These are phyloP conservation scores for Caryopteris hybrid DNA, from an alignment of 305 asterid species.

Conservation along the genomic window DNA sequence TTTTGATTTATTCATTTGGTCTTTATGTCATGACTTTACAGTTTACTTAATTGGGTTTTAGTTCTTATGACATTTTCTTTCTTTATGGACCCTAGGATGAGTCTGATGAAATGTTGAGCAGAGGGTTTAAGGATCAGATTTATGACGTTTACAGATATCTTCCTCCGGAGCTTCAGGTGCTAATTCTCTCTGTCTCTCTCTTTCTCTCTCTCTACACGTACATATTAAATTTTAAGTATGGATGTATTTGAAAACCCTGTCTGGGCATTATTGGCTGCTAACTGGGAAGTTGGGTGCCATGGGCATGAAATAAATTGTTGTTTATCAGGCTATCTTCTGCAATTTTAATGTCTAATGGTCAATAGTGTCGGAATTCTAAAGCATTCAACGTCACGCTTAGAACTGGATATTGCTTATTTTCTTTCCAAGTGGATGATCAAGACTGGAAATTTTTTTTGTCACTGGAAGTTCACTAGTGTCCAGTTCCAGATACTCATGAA, in stretches of 20 bases:
- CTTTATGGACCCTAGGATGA: slow-evolving; percentile 66
- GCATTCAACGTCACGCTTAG: no score
- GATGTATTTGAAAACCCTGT: background rate
- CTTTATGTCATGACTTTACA: background rate
- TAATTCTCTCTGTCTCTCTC: no score
- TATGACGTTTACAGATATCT: slow-evolving; percentile 96
- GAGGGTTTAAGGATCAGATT: slow-evolving; percentile 95
- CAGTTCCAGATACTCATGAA: no score
- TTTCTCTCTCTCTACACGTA: background rate
- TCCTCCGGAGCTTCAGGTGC: slow-evolving; percentile 94
- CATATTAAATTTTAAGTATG: background rate
- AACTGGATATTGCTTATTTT: no score
- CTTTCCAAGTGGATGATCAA: background rate
- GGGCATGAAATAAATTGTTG: background rate
- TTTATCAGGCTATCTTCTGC: background rate
- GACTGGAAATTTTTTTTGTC: no score
- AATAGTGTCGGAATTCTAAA: no score
- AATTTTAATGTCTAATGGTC: background rate
- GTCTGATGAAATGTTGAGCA: slow-evolving; percentile 98
- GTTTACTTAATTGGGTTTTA: background rate
- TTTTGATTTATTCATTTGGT: background rate
- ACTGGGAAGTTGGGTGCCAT: background rate
- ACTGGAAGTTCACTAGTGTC: no score
- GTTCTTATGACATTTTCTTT: background rate
- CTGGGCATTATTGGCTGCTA: background rate